phyloP scores from a whole-genome alignment of 306 rosid genomes.

The Lagenaria siceraria region DNA sequence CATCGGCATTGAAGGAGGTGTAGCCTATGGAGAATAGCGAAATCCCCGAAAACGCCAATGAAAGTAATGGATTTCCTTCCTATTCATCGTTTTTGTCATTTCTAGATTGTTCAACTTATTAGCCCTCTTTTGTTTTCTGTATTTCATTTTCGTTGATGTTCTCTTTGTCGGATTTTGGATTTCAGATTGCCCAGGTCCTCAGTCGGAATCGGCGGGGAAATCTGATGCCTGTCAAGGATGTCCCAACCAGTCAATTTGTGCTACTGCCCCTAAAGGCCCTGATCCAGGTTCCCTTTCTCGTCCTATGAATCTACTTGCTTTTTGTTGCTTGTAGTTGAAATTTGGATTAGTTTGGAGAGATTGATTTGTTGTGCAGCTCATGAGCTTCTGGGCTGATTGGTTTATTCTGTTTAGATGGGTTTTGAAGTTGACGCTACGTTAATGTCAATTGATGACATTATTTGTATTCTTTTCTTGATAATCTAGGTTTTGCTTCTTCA shows the following conservation, averaged over 20 bases:
- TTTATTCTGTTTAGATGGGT: neutral
- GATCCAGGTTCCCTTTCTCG: constrained; percentile 53
- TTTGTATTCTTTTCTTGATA: neutral
- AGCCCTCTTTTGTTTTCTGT: neutral
- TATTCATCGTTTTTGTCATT: neutral
- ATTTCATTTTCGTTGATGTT: neutral
- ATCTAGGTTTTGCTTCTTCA: neutral
- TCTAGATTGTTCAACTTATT: neutral
- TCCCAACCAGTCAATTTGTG: constrained; percentile 80
- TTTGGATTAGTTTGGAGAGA: neutral
- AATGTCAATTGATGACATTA: neutral
- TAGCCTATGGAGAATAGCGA: constrained; percentile 55
- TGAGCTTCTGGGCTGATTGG: neutral
- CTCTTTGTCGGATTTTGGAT: neutral
- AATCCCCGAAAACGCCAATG: constrained; percentile 75
- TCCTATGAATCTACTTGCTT: neutral
- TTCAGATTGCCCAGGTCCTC: constrained; percentile 90
- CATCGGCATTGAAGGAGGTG: neutral
- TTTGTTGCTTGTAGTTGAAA: neutral
- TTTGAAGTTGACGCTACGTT: neutral
- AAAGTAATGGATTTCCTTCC: constrained; percentile 36
- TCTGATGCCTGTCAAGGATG: constrained; percentile 75
- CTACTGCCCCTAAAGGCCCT: constrained; percentile 90
- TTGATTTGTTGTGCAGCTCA: neutral
- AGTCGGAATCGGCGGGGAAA: constrained; percentile 76